Conservation (phyloP, 108 stramenopile species). For the Schizochytrium sp. region DNA sequence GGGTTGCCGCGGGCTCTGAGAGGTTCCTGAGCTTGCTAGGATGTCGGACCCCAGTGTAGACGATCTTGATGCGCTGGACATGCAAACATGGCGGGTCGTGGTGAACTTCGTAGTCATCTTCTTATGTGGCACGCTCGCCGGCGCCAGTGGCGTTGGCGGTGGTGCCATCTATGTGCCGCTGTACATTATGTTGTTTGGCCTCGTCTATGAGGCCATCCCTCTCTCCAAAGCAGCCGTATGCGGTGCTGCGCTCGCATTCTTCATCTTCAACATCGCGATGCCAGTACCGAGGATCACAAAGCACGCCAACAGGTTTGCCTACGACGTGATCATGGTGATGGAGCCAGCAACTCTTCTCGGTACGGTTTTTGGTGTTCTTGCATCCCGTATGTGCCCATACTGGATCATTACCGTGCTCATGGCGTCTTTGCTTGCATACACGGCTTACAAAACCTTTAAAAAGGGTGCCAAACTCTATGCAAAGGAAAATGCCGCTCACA, state of each 20-base stretch:
- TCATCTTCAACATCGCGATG: not conserved
- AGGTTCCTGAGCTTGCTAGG: not conserved
- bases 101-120: conserved; percentile 27
- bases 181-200: conserved; percentile 33
- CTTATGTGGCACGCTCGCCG: conserved; percentile 37
- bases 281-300: conserved; percentile 50
- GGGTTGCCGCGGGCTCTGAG: too few species aligned
- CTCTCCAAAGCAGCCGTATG: conserved; percentile 53
- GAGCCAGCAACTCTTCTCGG: conserved; percentile 54
- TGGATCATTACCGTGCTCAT: conserved; percentile 46
- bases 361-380: conserved; percentile 50
- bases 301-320: conserved; percentile 55
- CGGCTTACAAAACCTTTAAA: conserved; percentile 31
- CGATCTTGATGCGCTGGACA: conserved; percentile 22
- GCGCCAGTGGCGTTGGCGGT: conserved; percentile 24
- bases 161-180: conserved; percentile 34
- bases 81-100: not conserved
- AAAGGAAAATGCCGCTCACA: conserved; percentile 13
- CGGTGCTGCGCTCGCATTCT: conserved; percentile 56
- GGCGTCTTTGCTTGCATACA: not conserved
- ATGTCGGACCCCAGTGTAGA: not conserved
- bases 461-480: not conserved
- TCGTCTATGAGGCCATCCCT: conserved; percentile 57
- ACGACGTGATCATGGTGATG: conserved; percentile 60
- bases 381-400: conserved; percentile 48